A percentile compares a stretch with the other conserved stretches of the same genome.
These are phyloP conservation scores for Botrytis fragariae DNA, from an alignment of 2,329 filamentous ascomycete genomes.

Conservation along the genomic window DNA sequence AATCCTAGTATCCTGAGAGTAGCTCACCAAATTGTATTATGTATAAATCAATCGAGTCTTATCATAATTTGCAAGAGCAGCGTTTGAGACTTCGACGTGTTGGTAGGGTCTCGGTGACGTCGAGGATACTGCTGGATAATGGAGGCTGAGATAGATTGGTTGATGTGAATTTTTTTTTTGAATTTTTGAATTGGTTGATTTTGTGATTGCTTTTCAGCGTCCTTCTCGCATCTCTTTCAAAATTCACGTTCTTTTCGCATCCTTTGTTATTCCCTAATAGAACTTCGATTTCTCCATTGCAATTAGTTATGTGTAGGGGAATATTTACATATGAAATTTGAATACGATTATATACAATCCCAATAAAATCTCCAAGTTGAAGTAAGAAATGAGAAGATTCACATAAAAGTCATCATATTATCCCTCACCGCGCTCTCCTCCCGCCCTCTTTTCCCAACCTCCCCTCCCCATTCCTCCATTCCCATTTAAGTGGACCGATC, in stretches of 20 bases:
- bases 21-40: too few relatives aligned
- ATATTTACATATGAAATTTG: not conserved
- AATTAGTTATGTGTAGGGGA: not conserved
- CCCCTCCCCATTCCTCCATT: too few relatives aligned
- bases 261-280: not conserved
- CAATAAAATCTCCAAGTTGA: fast-evolving
- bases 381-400: not conserved
- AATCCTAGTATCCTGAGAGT: not conserved
- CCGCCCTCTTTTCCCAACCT: fast-evolving
- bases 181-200: not conserved
- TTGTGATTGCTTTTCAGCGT: not conserved
- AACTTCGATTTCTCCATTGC: not conserved
- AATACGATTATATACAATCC: not conserved
- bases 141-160: not conserved
- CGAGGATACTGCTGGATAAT: not conserved
- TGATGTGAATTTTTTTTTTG: not conserved
- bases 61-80: not conserved
- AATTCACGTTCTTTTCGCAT: not conserved
- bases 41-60: not conserved
- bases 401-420: not conserved
- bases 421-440: not conserved
- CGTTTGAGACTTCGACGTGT: not conserved
- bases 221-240: too few relatives aligned
- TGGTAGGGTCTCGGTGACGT: not conserved
- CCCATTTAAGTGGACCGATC: not conserved